Conservation (phyloP, 1,284 basidiomycete genomes). For the Leucoagaricus sp. region DNA sequence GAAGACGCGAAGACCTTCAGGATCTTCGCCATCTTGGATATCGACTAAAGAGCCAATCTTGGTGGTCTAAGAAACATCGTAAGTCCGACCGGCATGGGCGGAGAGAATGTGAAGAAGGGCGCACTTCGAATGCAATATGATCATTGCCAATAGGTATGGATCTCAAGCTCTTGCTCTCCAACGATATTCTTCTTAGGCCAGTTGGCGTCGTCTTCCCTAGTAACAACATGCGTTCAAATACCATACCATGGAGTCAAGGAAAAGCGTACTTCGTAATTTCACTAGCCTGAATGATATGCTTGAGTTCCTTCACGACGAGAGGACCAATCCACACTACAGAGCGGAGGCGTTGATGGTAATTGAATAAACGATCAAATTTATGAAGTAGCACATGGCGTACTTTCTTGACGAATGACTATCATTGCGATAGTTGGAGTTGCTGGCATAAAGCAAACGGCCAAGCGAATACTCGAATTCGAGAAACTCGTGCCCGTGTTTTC, state of each 20-base stretch:
- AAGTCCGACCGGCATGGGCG: slow-evolving; percentile 3
- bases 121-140: slow-evolving; percentile 96
- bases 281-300: slow-evolving; percentile 91
- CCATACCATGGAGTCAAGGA: background rate
- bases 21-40: slow-evolving; percentile 96
- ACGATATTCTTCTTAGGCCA: slow-evolving; percentile 99
- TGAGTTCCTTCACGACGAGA: slow-evolving; percentile 90
- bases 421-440: slow-evolving; percentile 99
- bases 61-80: slow-evolving; percentile 68
- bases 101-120: slow-evolving; percentile 27
- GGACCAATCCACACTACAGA: slow-evolving; percentile 90
- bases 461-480: slow-evolving; percentile 98
- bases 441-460: slow-evolving; percentile 95
- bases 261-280: slow-evolving; percentile 88
- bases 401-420: slow-evolving; percentile 98
- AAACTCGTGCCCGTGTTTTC: slow-evolving; percentile 97
- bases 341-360: background rate
- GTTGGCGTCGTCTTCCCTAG: slow-evolving; percentile 94
- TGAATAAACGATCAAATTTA: background rate
- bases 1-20: slow-evolving; percentile 97
- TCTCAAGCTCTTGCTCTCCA: slow-evolving; percentile 96
- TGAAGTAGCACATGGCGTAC: slow-evolving; percentile 48
- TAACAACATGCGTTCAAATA: background rate
- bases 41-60: slow-evolving; percentile 98
- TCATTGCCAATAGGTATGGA: slow-evolving; percentile 92